phyloP scores from a whole-genome alignment of 305 asterid species.

The Petunia hybrid region DNA sequence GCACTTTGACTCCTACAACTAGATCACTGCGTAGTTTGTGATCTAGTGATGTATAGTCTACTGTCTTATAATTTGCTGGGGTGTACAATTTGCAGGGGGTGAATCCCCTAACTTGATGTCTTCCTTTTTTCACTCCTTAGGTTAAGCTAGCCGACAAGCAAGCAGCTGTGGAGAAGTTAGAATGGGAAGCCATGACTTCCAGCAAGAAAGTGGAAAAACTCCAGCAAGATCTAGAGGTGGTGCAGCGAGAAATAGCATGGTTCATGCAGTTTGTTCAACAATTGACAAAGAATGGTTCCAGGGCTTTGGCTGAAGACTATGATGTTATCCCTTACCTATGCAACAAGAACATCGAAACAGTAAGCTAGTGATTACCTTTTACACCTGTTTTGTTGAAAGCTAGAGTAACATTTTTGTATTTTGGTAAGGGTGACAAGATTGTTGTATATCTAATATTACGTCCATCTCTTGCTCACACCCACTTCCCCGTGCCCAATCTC shows the following conservation, averaged over 20 bases:
- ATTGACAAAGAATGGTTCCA: constrained; percentile 53
- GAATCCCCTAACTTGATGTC: not conserved
- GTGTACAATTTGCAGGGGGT: constrained; percentile 16
- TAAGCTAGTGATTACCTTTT: constrained; percentile 46
- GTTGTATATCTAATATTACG: not conserved
- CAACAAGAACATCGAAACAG: constrained; percentile 55
- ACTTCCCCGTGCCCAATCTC: not conserved
- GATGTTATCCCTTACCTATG: constrained; percentile 50
- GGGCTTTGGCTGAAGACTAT: constrained; percentile 53
- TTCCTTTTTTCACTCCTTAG: constrained; percentile 44
- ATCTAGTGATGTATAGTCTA: not conserved
- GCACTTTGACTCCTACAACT: constrained; percentile 3
- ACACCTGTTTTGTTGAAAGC: not conserved
- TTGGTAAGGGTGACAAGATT: not conserved
- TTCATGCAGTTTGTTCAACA: constrained; percentile 71
- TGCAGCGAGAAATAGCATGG: constrained; percentile 69
- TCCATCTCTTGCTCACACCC: not conserved
- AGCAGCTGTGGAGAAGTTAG: constrained; percentile 91
- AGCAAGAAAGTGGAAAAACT: constrained; percentile 75
- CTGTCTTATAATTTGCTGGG: not conserved
- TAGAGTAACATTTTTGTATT: not conserved
- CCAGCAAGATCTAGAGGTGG: constrained; percentile 67
- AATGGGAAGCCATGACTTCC: constrained; percentile 87
- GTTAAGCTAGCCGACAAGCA: constrained; percentile 95
- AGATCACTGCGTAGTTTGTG: not conserved